These are phyloP conservation scores for Diplotaxis tenuifolia DNA, from an alignment of 345 rosid genomes.

Conservation along the genomic window DNA sequence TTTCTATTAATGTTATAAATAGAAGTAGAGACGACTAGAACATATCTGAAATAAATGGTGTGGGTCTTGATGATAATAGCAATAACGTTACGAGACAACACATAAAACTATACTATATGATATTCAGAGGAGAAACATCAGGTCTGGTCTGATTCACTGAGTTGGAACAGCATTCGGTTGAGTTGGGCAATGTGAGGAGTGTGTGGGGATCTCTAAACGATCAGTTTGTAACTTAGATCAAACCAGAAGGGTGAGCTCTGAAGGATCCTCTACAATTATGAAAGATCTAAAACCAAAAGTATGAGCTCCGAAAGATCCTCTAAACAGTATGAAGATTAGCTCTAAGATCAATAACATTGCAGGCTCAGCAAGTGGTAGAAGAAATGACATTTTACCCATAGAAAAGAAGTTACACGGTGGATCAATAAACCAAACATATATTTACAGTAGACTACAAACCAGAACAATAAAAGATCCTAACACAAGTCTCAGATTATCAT, in stretches of 20 bases:
- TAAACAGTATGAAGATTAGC: neutral
- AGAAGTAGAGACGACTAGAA: neutral
- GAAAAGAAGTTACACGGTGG: conserved; percentile 13
- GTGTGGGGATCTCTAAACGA: neutral
- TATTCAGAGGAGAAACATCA: neutral
- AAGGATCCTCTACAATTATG: neutral
- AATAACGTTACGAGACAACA: neutral
- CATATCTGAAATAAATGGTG: neutral
- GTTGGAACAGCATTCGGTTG: too few species aligned
- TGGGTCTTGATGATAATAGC: neutral
- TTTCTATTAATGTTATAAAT: neutral
- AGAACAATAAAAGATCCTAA: conserved; percentile 4
- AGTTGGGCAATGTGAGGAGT: too few species aligned
- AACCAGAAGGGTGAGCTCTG: neutral
- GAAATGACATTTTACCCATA: neutral
- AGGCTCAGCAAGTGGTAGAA: neutral
- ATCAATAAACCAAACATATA: conserved; percentile 7
- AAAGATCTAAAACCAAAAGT: conserved; percentile 2
- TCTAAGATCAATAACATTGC: neutral
- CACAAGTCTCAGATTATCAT: conserved; percentile 11
- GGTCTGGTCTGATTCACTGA: too few species aligned
- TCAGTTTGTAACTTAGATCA: neutral
- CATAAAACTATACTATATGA: neutral
- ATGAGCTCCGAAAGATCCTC: neutral
- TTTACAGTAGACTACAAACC: conserved; percentile 27